Percentiles rank a stretch among this genome's conserved stretches.
These are phyloP conservation scores for Actinomortierella ambigua DNA, from an alignment of 371 early-diverging fungal species.

Conservation along the genomic window DNA sequence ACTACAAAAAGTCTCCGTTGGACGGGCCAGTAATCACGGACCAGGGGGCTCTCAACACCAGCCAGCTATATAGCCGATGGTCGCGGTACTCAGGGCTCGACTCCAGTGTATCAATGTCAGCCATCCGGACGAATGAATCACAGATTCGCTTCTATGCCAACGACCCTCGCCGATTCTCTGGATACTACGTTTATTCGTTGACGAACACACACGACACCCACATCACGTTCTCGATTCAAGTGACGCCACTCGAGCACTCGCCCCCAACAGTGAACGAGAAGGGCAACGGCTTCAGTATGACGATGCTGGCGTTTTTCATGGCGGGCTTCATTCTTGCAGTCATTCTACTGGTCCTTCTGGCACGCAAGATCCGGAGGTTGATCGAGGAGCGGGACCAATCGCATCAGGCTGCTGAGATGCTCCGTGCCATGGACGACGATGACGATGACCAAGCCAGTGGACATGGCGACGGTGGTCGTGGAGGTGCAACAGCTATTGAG, in stretches of 20 bases:
- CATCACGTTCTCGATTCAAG: constrained; percentile 23
- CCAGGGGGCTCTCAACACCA: constrained; percentile 20
- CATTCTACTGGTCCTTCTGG: constrained; percentile 21
- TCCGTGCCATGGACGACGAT: constrained; percentile 27
- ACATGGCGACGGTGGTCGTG: constrained; percentile 8
- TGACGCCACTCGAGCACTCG: constrained; percentile 19
- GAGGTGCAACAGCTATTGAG: constrained; percentile 12
- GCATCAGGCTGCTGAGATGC: constrained; percentile 24
- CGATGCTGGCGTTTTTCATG: constrained; percentile 37
- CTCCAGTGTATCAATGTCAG: constrained; percentile 12
- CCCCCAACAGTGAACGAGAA: constrained; percentile 16
- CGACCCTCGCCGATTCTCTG: constrained; percentile 38
- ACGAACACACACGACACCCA: constrained; percentile 23
- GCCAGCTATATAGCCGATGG: constrained; percentile 40
- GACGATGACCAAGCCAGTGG: constrained; percentile 15
- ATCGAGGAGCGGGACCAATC: constrained; percentile 40
- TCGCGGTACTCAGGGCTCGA: constrained; percentile 31
- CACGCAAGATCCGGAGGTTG: constrained; percentile 41
- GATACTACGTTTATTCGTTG: constrained; percentile 43
- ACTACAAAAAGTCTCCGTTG: constrained; percentile 7
- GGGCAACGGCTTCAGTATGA: constrained; percentile 26
- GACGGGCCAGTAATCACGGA: constrained; percentile 18
- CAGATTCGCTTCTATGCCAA: constrained; percentile 26
- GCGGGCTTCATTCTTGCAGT: constrained; percentile 33
- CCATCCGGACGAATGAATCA: constrained; percentile 8